A percentile compares a stretch with the other conserved stretches of the same genome.
These are phyloP conservation scores for Lumnitzera littorea DNA, from an alignment of 345 rosid genomes.

Conservation along the genomic window DNA sequence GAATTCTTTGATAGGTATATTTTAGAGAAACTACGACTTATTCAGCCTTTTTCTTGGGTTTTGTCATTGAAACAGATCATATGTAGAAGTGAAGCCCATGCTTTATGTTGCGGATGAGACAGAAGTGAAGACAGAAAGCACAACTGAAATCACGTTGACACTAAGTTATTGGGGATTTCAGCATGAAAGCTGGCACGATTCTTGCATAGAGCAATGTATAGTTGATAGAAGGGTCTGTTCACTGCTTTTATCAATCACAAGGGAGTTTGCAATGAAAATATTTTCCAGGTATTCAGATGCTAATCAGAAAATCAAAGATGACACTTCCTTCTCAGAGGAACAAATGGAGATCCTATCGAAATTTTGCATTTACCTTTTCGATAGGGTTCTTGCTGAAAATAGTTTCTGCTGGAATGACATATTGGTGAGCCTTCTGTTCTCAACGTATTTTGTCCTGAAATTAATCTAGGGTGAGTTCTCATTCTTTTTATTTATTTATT, in stretches of 20 bases:
- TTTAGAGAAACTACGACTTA: too few relatives aligned
- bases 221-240: conserved; percentile 57
- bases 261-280: conserved; percentile 33
- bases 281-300: conserved; percentile 20
- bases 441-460: neutral
- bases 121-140: conserved; percentile 23
- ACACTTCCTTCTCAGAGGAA: conserved; percentile 20
- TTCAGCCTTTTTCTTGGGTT: too few relatives aligned
- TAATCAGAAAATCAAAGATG: conserved; percentile 12
- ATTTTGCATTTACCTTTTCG: conserved; percentile 71
- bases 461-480: neutral
- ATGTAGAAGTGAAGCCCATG: conserved; percentile 84
- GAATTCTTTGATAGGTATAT: too few relatives aligned
- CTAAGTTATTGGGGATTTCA: conserved; percentile 43
- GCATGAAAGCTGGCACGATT: conserved; percentile 74
- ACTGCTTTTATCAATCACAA: conserved; percentile 47
- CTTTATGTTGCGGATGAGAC: conserved; percentile 46
- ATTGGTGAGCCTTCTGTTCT: conserved; percentile 39
- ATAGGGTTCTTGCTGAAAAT: conserved; percentile 46
- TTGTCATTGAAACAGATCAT: conserved; percentile 45
- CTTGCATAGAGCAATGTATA: conserved; percentile 64
- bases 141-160: conserved; percentile 16
- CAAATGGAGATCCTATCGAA: conserved; percentile 41
- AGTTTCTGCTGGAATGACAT: conserved; percentile 65
- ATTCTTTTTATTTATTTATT: neutral